A percentile compares a stretch with the other conserved stretches of the same genome.
Evolutionary conservation across 2,329 filamentous ascomycete species (phyloP).

Genomic region (Alternaria panax): DNA sequence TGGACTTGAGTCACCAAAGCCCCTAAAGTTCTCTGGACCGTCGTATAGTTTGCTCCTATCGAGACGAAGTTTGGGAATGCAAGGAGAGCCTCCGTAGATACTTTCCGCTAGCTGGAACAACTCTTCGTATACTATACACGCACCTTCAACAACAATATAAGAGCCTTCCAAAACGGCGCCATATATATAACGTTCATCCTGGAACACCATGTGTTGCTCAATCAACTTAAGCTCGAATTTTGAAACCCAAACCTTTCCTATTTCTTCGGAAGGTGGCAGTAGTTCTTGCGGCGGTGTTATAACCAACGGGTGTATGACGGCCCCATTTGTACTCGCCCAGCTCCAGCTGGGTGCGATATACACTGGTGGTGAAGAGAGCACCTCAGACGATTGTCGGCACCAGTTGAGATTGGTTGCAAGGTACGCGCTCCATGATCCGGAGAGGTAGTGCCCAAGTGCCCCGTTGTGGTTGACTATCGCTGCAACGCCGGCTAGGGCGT

Average conservation of each 20-base stretch:
- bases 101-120: background rate
- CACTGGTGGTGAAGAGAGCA: background rate
- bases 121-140: background rate
- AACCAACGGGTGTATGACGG: too few relatives aligned
- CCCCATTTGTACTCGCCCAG: background rate
- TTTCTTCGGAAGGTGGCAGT: background rate
- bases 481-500: background rate
- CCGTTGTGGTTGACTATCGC: background rate
- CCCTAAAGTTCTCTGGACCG: too few relatives aligned
- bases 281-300: too few relatives aligned
- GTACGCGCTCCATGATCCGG: background rate
- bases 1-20: too few relatives aligned
- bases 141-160: background rate
- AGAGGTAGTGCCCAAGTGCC: background rate
- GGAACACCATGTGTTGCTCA: background rate
- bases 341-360: background rate
- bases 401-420: background rate
- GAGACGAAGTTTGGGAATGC: too few relatives aligned
- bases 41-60: too few relatives aligned
- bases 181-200: background rate
- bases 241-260: background rate
- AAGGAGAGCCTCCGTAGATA: too few relatives aligned
- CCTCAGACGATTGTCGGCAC: rapidly evolving
- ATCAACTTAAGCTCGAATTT: background rate
- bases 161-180: background rate